These are phyloP conservation scores for Ogataea nakhonphanomensis DNA, from an alignment of 805 yeast genomes.

Conservation along the genomic window DNA sequence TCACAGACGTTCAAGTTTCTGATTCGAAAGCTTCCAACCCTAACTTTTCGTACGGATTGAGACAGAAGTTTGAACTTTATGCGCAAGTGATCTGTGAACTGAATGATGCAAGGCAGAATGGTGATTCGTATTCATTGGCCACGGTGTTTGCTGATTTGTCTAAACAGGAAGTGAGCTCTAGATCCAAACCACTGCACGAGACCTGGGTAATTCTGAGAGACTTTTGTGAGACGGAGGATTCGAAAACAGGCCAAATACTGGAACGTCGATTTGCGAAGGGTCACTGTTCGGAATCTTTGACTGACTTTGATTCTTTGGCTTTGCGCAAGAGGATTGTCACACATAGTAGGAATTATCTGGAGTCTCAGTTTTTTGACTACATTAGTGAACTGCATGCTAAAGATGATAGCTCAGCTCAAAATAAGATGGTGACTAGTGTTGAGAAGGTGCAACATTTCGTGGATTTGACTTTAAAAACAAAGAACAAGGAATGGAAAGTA, in stretches of 20 bases:
- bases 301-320: conserved; percentile 31
- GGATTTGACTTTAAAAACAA: conserved; percentile 43
- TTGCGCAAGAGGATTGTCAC: conserved; percentile 45
- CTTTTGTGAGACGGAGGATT: conserved; percentile 38
- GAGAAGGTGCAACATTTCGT: conserved; percentile 68
- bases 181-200: conserved; percentile 69
- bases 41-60: conserved; percentile 36
- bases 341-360: conserved; percentile 60
- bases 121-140: conserved; percentile 52
- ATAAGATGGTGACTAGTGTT: conserved; percentile 46
- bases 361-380: conserved; percentile 72
- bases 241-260: conserved; percentile 27
- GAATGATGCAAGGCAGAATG: conserved; percentile 62
- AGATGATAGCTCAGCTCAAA: conserved; percentile 22
- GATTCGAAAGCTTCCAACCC: conserved; percentile 27
- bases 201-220: conserved; percentile 65
- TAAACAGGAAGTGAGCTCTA: conserved; percentile 54
- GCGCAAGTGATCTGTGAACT: conserved; percentile 69
- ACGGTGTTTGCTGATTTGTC: conserved; percentile 59
- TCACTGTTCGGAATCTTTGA: conserved; percentile 25
- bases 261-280: conserved; percentile 35
- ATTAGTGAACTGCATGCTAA: conserved; percentile 62
- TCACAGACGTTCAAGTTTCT: conserved; percentile 28
- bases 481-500: conserved; percentile 42
- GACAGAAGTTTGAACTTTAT: conserved; percentile 64